Evolutionary conservation across 2,329 filamentous ascomycete genomes (phyloP).

Genomic region (Cordyceps javanica): DNA sequence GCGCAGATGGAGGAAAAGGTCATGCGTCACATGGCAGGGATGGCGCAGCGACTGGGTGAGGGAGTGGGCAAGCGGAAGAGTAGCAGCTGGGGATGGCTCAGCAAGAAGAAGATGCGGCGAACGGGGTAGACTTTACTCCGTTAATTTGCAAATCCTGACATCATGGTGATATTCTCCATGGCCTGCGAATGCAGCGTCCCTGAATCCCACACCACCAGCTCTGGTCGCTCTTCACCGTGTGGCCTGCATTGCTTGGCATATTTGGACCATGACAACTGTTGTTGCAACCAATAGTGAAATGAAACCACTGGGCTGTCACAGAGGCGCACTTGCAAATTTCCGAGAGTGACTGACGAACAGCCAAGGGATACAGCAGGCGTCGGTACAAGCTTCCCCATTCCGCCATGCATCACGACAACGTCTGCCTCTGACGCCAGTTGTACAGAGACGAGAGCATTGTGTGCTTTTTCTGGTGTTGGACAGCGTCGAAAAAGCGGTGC

Average conservation of each 20-base stretch:
- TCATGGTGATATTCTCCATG: neutral
- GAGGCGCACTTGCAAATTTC: neutral
- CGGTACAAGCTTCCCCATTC: neutral
- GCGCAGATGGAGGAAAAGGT: constrained; percentile 34
- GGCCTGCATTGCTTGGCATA: constrained; percentile 1
- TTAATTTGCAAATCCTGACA: neutral
- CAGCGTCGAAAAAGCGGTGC: constrained; percentile 6
- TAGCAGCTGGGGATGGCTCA: neutral
- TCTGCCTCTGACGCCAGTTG: neutral
- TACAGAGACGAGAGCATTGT: neutral
- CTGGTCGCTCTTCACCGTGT: neutral
- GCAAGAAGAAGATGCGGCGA: neutral
- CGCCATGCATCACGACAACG: neutral
- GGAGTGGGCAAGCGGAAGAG: neutral
- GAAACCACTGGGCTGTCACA: neutral
- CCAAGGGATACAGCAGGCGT: neutral
- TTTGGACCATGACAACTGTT: neutral
- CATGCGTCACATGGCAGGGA: constrained; percentile 8
- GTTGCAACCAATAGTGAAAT: neutral
- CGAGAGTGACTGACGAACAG: neutral
- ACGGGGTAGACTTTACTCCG: neutral
- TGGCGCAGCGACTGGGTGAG: constrained; percentile 23
- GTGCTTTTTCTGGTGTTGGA: neutral
- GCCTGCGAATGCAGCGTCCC: neutral
- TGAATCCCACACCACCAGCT: neutral